phyloP scores from a whole-genome alignment of 495 filamentous ascomycete genomes.

The Platismatia glauca region DNA sequence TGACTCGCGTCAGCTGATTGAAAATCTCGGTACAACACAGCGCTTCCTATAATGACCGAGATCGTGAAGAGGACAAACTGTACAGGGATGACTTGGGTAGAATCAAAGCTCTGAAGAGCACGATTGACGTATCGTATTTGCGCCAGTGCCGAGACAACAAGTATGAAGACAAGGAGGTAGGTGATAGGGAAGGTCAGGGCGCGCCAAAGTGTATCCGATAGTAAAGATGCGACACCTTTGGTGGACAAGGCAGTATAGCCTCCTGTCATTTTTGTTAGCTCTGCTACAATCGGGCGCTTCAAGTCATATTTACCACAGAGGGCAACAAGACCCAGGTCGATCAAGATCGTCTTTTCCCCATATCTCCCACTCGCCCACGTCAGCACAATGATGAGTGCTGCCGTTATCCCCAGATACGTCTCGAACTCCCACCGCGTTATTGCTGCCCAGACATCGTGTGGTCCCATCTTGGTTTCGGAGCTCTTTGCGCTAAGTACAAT shows the following conservation, averaged over 20 bases:
- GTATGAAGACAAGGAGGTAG: slow-evolving; percentile 68
- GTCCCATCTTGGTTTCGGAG: slow-evolving; percentile 82
- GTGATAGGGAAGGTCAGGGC: slow-evolving; percentile 86
- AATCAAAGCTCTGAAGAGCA: slow-evolving; percentile 87
- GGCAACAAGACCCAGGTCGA: slow-evolving; percentile 87
- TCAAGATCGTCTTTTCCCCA: slow-evolving; percentile 74
- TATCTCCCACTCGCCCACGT: slow-evolving; percentile 77
- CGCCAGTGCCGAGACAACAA: slow-evolving; percentile 78
- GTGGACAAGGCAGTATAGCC: slow-evolving; percentile 94
- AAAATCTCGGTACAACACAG: slow-evolving; percentile 89
- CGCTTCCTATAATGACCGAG: slow-evolving; percentile 88
- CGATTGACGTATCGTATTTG: slow-evolving; percentile 96
- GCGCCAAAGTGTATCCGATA: slow-evolving; percentile 79
- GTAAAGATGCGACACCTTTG: slow-evolving; percentile 89
- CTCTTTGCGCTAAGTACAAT: slow-evolving; percentile 88
- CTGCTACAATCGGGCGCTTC: not conserved
- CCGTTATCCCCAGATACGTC: slow-evolving; percentile 73
- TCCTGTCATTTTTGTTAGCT: slow-evolving; percentile 39
- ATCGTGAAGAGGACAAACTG: slow-evolving; percentile 96
- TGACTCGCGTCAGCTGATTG: slow-evolving; percentile 61
- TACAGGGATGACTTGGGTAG: slow-evolving; percentile 91
- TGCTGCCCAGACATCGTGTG: slow-evolving; percentile 78
- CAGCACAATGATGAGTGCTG: slow-evolving; percentile 58
- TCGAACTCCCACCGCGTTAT: slow-evolving; percentile 88
- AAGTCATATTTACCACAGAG: slow-evolving; percentile 58